Conservation (phyloP, 768 basidiomycete species). For the Plicaturopsis crispa region DNA sequence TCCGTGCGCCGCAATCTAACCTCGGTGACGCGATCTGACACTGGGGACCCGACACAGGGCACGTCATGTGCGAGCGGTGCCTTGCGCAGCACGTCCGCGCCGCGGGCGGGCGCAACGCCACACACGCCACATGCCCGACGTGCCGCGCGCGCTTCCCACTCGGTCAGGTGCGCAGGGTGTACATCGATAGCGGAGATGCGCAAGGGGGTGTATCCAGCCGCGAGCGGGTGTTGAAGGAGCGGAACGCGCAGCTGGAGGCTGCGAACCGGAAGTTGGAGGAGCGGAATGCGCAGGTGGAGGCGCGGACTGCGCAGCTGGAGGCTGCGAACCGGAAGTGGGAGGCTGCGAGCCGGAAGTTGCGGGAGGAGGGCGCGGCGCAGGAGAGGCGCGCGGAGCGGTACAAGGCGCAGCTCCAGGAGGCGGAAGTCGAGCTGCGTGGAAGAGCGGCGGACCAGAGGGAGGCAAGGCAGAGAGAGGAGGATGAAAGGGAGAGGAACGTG, state of each 20-base stretch:
- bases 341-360: no score
- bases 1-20: neutral
- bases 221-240: neutral
- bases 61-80: neutral
- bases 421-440: neutral
- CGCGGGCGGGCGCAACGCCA: neutral
- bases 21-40: neutral
- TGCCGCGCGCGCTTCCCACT: neutral
- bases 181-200: no score
- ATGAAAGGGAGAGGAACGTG: no score
- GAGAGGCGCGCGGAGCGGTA: neutral
- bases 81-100: neutral
- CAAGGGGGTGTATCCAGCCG: no score
- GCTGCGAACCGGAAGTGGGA: neutral
- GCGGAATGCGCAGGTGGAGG: neutral
- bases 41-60: neutral
- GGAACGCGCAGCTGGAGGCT: neutral
- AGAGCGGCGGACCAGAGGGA: no score
- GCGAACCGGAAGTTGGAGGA: no score
- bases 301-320: neutral
- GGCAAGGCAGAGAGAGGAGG: no score
- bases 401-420: neutral
- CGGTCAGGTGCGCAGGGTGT: neutral
- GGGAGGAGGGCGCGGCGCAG: neutral
- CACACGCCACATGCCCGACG: neutral